Evolutionary conservation across 345 rosid species (phyloP).

Genomic region (Boechera retrofracta): DNA sequence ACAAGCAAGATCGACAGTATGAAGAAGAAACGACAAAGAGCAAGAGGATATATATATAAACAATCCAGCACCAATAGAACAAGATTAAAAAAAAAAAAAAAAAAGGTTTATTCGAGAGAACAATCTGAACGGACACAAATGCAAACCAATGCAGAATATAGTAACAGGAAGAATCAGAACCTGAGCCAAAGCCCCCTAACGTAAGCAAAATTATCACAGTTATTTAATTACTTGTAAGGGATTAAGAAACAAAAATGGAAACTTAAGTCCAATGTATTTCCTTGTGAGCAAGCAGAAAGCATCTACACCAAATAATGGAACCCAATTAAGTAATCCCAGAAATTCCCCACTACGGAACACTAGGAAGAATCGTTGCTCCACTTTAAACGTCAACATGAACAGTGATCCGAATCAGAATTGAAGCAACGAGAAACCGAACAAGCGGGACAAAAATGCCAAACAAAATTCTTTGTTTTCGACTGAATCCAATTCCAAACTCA

Average conservation of each 20-base stretch:
- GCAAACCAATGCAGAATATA: conserved; percentile 47
- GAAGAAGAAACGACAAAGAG: conserved; percentile 61
- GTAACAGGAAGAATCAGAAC: conserved; percentile 46
- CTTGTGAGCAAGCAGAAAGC: conserved; percentile 37
- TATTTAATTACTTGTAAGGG: conserved; percentile 25
- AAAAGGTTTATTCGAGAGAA: conserved; percentile 56
- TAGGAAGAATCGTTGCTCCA: conserved; percentile 37
- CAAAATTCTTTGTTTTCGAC: conserved; percentile 9
- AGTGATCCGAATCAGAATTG: conserved; percentile 27
- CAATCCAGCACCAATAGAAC: conserved; percentile 18
- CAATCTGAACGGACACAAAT: conserved; percentile 55
- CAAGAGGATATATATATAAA: conserved; percentile 35
- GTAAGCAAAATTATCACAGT: conserved; percentile 34
- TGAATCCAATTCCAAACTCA: conserved; percentile 9
- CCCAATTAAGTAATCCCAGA: conserved; percentile 23
- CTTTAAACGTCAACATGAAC: conserved; percentile 10
- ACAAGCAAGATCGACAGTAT: conserved; percentile 54
- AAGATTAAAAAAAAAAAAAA: conserved; percentile 24
- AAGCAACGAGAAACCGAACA: conserved; percentile 29
- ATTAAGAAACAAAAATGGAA: conserved; percentile 37
- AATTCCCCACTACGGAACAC: conserved; percentile 17
- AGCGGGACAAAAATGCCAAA: conserved; percentile 13
- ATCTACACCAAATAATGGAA: conserved; percentile 39
- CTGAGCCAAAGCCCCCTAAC: conserved; percentile 15
- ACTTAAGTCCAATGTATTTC: conserved; percentile 21